phyloP scores from a whole-genome alignment of 2,329 filamentous ascomycete species.

The Karstenula rhodostoma region DNA sequence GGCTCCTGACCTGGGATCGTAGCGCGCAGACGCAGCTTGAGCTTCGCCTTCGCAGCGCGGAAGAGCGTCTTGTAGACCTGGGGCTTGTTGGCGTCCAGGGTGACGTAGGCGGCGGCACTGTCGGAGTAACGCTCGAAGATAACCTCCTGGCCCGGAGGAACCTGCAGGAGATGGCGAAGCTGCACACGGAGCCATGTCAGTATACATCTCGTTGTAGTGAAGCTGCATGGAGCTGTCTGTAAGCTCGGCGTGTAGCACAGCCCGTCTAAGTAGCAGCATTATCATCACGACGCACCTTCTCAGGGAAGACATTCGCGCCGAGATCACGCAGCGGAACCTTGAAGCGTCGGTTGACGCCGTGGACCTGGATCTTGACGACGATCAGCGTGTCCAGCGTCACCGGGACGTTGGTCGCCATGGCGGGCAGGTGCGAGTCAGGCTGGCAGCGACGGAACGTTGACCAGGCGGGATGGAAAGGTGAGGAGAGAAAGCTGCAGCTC shows the following conservation, averaged over 20 bases:
- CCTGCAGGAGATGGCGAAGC: slow-evolving; percentile 71
- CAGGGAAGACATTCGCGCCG: slow-evolving; percentile 74
- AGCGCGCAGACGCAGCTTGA: slow-evolving; percentile 90
- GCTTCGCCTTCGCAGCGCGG: slow-evolving; percentile 95
- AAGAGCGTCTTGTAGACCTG: slow-evolving; percentile 96
- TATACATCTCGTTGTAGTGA: slow-evolving; percentile 12
- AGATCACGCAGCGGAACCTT: slow-evolving; percentile 91
- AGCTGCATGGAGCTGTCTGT: slow-evolving; percentile 14
- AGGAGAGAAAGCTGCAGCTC: neutral
- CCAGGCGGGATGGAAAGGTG: slow-evolving; percentile 7
- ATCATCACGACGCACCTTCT: slow-evolving; percentile 73
- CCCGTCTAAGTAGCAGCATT: slow-evolving; percentile 17
- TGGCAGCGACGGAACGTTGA: slow-evolving; percentile 26
- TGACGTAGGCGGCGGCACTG: slow-evolving; percentile 81
- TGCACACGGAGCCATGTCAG: slow-evolving; percentile 29
- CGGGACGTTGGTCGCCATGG: slow-evolving; percentile 55
- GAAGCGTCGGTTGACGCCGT: slow-evolving; percentile 80
- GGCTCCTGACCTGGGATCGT: slow-evolving; percentile 64
- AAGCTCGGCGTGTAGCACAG: slow-evolving; percentile 20
- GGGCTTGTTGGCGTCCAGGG: slow-evolving; percentile 77
- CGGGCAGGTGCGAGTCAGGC: slow-evolving; percentile 35
- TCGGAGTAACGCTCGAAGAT: slow-evolving; percentile 94
- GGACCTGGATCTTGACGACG: slow-evolving; percentile 83
- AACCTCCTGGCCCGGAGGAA: slow-evolving; percentile 68
- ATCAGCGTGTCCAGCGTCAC: slow-evolving; percentile 75